Conservation (phyloP, 2,329 filamentous ascomycete species). For the Spiromastix sp. region DNA sequence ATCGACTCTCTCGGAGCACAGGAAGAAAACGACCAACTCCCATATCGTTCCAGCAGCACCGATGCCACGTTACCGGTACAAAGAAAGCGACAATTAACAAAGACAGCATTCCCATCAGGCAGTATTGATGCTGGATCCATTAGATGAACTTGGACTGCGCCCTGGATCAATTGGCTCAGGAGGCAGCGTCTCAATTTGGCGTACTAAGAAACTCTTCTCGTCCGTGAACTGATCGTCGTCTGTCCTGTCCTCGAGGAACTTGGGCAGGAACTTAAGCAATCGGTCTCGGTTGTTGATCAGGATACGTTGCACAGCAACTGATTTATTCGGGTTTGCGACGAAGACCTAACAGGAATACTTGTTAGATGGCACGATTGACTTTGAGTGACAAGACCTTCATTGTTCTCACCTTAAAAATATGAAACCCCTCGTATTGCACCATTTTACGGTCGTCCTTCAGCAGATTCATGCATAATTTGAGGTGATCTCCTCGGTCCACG, state of each 20-base stretch:
- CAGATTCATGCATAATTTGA: constrained; percentile 98
- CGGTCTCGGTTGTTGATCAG: constrained; percentile 93
- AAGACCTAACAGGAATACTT: constrained; percentile 53
- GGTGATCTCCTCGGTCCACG: constrained; percentile 86
- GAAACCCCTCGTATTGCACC: constrained; percentile 98
- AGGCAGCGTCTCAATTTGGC: constrained; percentile 61
- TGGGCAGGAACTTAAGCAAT: constrained; percentile 75
- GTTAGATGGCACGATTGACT: background rate
- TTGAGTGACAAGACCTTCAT: constrained; percentile 1
- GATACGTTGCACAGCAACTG: constrained; percentile 88
- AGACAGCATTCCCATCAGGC: too few relatives aligned
- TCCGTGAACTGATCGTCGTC: constrained; percentile 99
- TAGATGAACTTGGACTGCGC: too few relatives aligned
- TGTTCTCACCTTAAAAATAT: constrained; percentile 74
- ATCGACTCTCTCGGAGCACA: too few relatives aligned
- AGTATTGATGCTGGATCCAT: too few relatives aligned
- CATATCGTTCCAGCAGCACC: too few relatives aligned
- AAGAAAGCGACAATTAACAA: too few relatives aligned
- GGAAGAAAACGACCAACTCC: too few relatives aligned
- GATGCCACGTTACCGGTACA: too few relatives aligned
- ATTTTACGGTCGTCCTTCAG: constrained; percentile 92
- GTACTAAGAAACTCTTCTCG: constrained; percentile 92
- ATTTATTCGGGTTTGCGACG: constrained; percentile 97
- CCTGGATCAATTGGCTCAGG: constrained; percentile 30
- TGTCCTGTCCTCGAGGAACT: constrained; percentile 86